Conservation (phyloP, 257 asterid genomes). For the Handroanthus guayacan region DNA sequence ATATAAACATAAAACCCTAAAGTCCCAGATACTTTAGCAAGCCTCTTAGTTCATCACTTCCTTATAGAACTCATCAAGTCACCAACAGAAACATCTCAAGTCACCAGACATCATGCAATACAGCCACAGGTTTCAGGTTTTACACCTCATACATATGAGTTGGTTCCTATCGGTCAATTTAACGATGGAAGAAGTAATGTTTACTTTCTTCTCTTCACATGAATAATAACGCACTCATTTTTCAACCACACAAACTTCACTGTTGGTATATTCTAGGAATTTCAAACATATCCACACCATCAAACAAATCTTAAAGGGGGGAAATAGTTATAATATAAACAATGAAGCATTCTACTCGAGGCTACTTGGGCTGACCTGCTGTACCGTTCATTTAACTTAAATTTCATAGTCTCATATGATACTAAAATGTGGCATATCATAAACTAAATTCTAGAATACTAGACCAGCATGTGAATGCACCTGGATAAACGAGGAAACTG, state of each 20-base stretch:
- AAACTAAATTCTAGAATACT: conserved; percentile 30
- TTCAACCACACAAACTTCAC: neutral
- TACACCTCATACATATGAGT: neutral
- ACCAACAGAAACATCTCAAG: neutral
- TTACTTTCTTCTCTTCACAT: neutral
- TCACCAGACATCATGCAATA: neutral
- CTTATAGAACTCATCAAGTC: conserved; percentile 12
- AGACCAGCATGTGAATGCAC: conserved; percentile 41
- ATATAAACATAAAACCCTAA: neutral
- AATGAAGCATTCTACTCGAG: neutral
- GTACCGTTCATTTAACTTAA: neutral
- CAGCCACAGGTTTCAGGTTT: neutral
- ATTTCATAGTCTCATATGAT: neutral
- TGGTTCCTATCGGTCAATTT: neutral
- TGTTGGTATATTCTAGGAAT: neutral
- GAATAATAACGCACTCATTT: neutral
- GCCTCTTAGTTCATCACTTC: neutral
- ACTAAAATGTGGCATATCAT: conserved; percentile 22
- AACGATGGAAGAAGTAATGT: neutral
- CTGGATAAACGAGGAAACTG: conserved; percentile 82
- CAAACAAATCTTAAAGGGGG: neutral
- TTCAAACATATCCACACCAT: neutral
- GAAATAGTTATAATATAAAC: neutral
- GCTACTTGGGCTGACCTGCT: neutral
- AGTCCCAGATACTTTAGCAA: neutral